phyloP scores from a whole-genome alignment of 73 alveolate genomes.

The Paramecium sexaurelia region DNA sequence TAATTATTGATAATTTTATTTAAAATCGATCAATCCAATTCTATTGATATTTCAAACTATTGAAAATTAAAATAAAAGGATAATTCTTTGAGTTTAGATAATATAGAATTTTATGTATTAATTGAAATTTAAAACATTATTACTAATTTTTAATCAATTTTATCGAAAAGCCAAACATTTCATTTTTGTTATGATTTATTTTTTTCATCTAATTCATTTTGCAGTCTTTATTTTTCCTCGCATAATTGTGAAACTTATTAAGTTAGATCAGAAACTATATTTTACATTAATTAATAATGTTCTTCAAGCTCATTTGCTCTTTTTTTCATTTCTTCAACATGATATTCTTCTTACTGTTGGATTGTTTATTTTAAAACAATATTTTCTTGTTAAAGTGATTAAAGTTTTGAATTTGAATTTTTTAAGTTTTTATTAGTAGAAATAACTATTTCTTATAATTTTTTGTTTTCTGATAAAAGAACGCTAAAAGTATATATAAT shows the following conservation, averaged over 20 bases:
- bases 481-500: background rate
- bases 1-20: too few species aligned
- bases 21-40: too few species aligned
- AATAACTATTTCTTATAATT: slow-evolving; percentile 34
- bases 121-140: background rate
- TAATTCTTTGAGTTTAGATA: too few species aligned
- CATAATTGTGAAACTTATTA: slow-evolving; percentile 44
- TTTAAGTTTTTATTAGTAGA: slow-evolving; percentile 1
- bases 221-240: background rate
- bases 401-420: background rate
- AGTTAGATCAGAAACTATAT: slow-evolving; percentile 36
- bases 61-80: too few species aligned
- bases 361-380: background rate
- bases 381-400: background rate
- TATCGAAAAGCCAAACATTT: background rate
- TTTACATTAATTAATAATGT: slow-evolving; percentile 38
- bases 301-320: slow-evolving; percentile 29
- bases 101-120: background rate
- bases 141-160: background rate
- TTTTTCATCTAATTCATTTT: slow-evolving; percentile 36
- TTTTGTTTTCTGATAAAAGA: slow-evolving; percentile 22
- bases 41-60: too few species aligned
- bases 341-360: slow-evolving; percentile 29
- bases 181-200: background rate
- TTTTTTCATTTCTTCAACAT: slow-evolving; percentile 53